Base-by-base conservation (phyloP, 176 grass and related monocot species). In the Oryza punctata region DNA sequence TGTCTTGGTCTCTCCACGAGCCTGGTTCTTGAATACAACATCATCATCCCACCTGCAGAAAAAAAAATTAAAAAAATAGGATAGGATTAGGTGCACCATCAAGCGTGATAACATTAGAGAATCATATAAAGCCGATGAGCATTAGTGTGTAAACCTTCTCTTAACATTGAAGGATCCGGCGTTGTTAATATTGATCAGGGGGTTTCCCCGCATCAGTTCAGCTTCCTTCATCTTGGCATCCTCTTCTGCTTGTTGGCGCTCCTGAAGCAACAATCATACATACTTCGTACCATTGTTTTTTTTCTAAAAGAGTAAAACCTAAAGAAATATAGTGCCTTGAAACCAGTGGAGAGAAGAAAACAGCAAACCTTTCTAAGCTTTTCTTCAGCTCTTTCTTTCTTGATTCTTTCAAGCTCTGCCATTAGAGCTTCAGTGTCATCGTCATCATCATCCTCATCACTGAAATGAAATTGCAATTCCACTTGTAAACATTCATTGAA, bases 321-420 rank as follows among this genome's bases (percentile, higher is more conserved):
- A 82, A 25, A 67, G n/a, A 63, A 78, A 44, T 2, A 74, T 24
- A 61, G 10, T 2, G 23, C 24, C 1, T 4, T 18, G 10, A 82
- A 63, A 44, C 50, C 4, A 25, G 47, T 19, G 38, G 50, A 65
- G 54, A 46, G 26, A 65, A 7, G 14, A 85, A 25, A 52, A 78
- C 25, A 28, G 25, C 78, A 70, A 70, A 97, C 95, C 91, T 95
- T 95, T 82, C 83, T 82, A 77, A 94, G 87, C 70, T 92, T 99
- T 74, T 99, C 96, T 24, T 96, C 93, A 1, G 89, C 85, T 85
- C 91, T 85, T 87, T 96, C 96, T 87, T 96, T 99, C 71, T 94
- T 99, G 67, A 99, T 94, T 84, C 93, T 94, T 79, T 96, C 96
- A 41, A 99, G 89, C 69, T 99, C 96, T 21, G 91, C 93, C 93